A percentile compares a stretch with the other conserved stretches of the same genome.
These are phyloP conservation scores for Mucor saturninus DNA, from an alignment of 371 early-diverging fungal genomes.

Conservation along the genomic window DNA sequence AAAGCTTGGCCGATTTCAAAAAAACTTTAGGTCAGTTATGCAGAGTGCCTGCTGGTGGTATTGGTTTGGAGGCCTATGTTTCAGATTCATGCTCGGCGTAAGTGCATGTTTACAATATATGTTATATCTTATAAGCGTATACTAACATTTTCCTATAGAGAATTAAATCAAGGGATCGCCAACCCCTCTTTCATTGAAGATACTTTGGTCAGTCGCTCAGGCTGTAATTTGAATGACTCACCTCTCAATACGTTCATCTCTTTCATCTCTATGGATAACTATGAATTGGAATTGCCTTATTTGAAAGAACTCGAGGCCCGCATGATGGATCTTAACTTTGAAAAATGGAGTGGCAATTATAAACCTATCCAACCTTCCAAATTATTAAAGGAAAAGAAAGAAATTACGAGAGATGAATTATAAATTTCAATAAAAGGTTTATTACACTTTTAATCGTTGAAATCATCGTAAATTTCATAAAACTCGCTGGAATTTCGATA, in stretches of 20 bases:
- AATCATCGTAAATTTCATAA: neutral
- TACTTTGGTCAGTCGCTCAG: slow-evolving; percentile 12
- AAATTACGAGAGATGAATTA: slow-evolving; percentile 32
- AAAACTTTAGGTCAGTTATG: slow-evolving; percentile 17
- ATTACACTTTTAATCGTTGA: neutral
- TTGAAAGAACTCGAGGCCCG: slow-evolving; percentile 36
- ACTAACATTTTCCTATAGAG: neutral
- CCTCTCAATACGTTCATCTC: slow-evolving; percentile 30
- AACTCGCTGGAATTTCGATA: neutral
- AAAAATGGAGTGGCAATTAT: slow-evolving; percentile 35
- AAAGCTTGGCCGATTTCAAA: slow-evolving; percentile 2
- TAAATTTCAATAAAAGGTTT: slow-evolving; percentile 9
- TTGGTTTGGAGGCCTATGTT: slow-evolving; percentile 9
- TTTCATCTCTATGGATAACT: slow-evolving; percentile 27
- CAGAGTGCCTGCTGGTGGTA: slow-evolving; percentile 30
- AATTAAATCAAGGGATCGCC: neutral
- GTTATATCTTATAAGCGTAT: too few species aligned
- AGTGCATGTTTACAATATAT: neutral
- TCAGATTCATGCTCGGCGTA: neutral
- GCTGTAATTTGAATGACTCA: slow-evolving; percentile 36
- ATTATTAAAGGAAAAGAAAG: slow-evolving; percentile 6
- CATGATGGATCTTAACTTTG: slow-evolving; percentile 39
- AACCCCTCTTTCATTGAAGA: slow-evolving; percentile 20
- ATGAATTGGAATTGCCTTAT: slow-evolving; percentile 31
- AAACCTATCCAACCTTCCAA: slow-evolving; percentile 10